Evolutionary conservation across 441 rosid genomes (phyloP).

Genomic region (Gossypium lobatum): DNA sequence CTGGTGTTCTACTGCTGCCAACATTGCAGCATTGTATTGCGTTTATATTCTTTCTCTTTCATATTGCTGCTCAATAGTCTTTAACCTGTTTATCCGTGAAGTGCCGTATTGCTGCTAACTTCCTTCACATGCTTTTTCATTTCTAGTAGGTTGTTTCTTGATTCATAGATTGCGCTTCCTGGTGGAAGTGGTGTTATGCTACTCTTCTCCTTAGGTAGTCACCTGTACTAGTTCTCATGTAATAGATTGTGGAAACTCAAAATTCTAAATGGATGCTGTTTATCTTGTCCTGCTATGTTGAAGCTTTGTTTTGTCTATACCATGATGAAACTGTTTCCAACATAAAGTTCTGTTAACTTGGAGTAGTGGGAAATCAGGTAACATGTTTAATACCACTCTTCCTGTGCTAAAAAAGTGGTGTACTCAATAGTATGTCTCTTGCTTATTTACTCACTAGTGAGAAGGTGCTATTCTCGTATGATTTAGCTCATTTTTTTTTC

Average conservation of each 20-base stretch:
- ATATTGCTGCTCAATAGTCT: neutral
- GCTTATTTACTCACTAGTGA: neutral
- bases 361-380: neutral
- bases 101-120: neutral
- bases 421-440: neutral
- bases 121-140: neutral
- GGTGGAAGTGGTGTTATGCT: conserved; percentile 2
- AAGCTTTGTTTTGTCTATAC: neutral
- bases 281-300: neutral
- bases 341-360: neutral
- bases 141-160: neutral
- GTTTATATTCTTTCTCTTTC: neutral
- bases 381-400: neutral
- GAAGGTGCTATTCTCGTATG: neutral
- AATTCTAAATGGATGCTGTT: neutral
- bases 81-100: neutral
- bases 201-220: neutral
- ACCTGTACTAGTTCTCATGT: neutral
- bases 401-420: neutral
- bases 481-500: neutral
- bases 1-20: neutral
- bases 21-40: neutral
- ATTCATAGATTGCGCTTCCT: neutral
- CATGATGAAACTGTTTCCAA: neutral
- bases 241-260: neutral